These are phyloP conservation scores for Aspergillus udagawae DNA, from an alignment of 2,329 filamentous ascomycete species.

Conservation along the genomic window DNA sequence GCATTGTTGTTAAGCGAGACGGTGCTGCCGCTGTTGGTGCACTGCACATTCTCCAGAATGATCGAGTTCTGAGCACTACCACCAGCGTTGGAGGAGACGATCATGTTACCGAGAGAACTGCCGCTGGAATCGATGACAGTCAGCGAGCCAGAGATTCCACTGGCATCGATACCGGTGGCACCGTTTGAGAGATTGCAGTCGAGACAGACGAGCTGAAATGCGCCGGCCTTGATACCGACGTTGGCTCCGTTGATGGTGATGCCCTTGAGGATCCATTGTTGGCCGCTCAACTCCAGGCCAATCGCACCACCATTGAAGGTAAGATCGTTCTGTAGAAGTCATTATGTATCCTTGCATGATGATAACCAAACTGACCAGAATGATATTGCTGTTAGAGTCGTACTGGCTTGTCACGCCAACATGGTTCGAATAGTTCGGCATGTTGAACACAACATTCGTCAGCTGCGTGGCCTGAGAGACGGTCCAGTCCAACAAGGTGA, in stretches of 20 bases:
- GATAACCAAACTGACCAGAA: conserved; percentile 23
- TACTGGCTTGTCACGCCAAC: conserved; percentile 31
- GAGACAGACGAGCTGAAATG: conserved; percentile 22
- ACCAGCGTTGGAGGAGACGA: conserved; percentile 23
- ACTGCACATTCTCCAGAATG: conserved; percentile 26
- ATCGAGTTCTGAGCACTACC: conserved; percentile 28
- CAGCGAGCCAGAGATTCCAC: conserved; percentile 18
- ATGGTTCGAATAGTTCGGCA: conserved; percentile 31
- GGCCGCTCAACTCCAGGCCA: conserved; percentile 29
- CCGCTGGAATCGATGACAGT: conserved; percentile 20
- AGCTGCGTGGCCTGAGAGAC: conserved; percentile 38
- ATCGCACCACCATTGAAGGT: conserved; percentile 27
- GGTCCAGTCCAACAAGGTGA: conserved; percentile 38
- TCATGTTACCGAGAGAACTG: conserved; percentile 3
- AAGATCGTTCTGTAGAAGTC: conserved; percentile 18
- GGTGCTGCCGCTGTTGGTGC: conserved; percentile 19
- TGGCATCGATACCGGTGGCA: conserved; percentile 21
- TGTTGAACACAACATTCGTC: conserved; percentile 36
- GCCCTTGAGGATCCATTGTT: conserved; percentile 42
- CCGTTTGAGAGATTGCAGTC: conserved; percentile 21
- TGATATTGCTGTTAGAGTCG: conserved; percentile 25
- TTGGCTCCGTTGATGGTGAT: conserved; percentile 59
- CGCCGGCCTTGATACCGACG: conserved; percentile 45
- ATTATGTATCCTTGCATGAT: neutral
- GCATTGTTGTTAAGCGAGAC: conserved; percentile 22